A percentile compares a stretch with the other conserved stretches of the same genome.
These are phyloP conservation scores for Hirsutella minnesotensis DNA, from an alignment of 2,329 filamentous ascomycete species.

Conservation along the genomic window DNA sequence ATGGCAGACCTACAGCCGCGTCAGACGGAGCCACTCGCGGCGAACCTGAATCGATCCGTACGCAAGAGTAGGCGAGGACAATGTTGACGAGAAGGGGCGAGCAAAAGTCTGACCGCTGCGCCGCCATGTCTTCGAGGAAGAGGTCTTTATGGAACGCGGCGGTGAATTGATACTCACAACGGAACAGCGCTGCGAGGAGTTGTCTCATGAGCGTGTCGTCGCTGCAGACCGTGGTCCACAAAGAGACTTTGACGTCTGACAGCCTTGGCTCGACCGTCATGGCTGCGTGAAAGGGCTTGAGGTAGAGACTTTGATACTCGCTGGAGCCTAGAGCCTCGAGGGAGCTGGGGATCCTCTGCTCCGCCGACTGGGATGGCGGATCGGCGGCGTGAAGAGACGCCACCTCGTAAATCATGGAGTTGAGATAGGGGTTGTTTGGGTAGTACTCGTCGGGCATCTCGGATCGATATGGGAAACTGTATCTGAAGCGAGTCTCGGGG, in stretches of 20 bases:
- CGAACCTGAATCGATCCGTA: conserved; percentile 10
- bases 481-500: conserved; percentile 25
- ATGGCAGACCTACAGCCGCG: conserved; percentile 16
- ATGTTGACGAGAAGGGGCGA: conserved; percentile 27
- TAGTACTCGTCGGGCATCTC: conserved; percentile 10
- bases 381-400: conserved; percentile 4
- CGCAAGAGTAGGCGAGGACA: conserved; percentile 22
- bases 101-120: conserved; percentile 19
- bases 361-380: not conserved
- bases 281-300: conserved; percentile 25
- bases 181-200: conserved; percentile 15
- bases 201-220: conserved; percentile 23
- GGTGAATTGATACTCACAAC: conserved; percentile 23
- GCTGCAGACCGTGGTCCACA: conserved; percentile 23
- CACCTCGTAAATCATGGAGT: conserved; percentile 14
- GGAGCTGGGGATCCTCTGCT: not conserved
- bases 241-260: conserved; percentile 14
- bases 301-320: conserved; percentile 12
- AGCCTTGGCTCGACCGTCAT: conserved; percentile 21
- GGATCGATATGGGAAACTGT: conserved; percentile 23
- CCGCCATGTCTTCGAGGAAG: conserved; percentile 26
- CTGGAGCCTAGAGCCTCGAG: not conserved
- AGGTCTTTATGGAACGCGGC: conserved; percentile 25
- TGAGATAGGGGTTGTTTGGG: conserved; percentile 14
- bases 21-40: not conserved